These are phyloP conservation scores for Capronia americana DNA, from an alignment of 2,329 filamentous ascomycete species.

Conservation along the genomic window DNA sequence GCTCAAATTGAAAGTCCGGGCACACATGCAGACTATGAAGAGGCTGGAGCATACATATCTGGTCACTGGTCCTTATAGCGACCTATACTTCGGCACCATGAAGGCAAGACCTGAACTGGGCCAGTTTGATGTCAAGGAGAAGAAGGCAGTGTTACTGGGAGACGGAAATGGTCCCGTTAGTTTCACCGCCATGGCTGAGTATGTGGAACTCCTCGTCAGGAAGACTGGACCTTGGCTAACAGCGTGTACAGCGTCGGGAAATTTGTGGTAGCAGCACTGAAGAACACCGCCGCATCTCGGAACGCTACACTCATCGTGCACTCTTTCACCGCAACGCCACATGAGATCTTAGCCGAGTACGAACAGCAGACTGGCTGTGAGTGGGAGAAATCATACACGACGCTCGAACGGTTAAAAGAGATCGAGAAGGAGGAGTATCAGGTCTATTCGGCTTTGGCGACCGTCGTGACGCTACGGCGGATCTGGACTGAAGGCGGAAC, in stretches of 20 bases:
- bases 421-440: constrained; percentile 67
- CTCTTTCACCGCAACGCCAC: constrained; percentile 71
- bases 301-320: constrained; percentile 70
- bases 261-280: constrained; percentile 67
- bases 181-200: constrained; percentile 76
- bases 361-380: constrained; percentile 66
- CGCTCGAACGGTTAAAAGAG: constrained; percentile 61
- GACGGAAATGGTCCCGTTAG: constrained; percentile 67
- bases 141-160: constrained; percentile 66
- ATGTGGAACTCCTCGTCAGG: constrained; percentile 31
- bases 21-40: constrained; percentile 57
- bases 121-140: constrained; percentile 64
- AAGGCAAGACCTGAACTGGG: constrained; percentile 53
- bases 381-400: constrained; percentile 62
- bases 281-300: constrained; percentile 60
- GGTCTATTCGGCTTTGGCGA: constrained; percentile 59
- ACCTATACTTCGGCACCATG: constrained; percentile 63
- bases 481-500: constrained; percentile 78
- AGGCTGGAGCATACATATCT: constrained; percentile 69
- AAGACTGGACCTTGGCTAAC: constrained; percentile 10
- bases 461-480: constrained; percentile 65
- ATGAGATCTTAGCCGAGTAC: constrained; percentile 69
- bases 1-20: constrained; percentile 71
- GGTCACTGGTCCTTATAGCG: constrained; percentile 73
- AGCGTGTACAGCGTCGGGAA: constrained; percentile 64